Evolutionary conservation across 2,329 filamentous ascomycete genomes (phyloP), one percentile per base, ranked within the genome.

Genomic region (Exophiala oligosperma): DNA sequence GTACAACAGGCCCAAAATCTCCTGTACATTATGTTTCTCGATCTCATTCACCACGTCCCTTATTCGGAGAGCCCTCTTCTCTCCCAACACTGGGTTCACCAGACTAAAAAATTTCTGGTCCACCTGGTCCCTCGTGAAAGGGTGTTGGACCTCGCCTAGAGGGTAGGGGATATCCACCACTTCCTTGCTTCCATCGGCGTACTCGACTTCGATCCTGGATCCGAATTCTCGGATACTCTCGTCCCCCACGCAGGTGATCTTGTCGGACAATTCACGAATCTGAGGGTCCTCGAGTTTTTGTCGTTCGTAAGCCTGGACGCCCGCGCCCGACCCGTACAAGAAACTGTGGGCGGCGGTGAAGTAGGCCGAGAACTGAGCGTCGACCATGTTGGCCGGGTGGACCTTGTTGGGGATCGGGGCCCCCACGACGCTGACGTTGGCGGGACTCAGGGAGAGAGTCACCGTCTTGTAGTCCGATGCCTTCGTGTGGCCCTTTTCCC

Each of bases 341-440:
- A 61, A 65, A 8, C 55, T 56, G 35, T 63, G 57, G 3, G 71
- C 70, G 1, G 68, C 66, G 35, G 72, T 71, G 54, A 70, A 74
- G 52, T 72, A 73, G 1, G 67, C 70, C 9, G 67, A 70, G 56
- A 73, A 72, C 52, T 73, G 71, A 2, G 70, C 71, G 54, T 73
- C 71, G 46, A 73, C 70, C 52, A 67, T 61, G 52, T 73, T 73
- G 38, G 60, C 62, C 1, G 71, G 71, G 52, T 72, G 71, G 26
- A 71, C 63, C 49, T 74, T 73, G 56, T 72, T 73, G 2, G 69
- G 67, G 17, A 64, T 72, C 17, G 66, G 66, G 21, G 70, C 68
- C n/a, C 71, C 72, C 8, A 73, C 65, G 38, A 73, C 62, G 51
- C 64, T 44, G 24, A 63, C 52, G 40, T 63, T 65, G 23, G 53